Evolutionary conservation across 2,329 filamentous ascomycete genomes (phyloP).

Genomic region (Trichoderma lentiforme): DNA sequence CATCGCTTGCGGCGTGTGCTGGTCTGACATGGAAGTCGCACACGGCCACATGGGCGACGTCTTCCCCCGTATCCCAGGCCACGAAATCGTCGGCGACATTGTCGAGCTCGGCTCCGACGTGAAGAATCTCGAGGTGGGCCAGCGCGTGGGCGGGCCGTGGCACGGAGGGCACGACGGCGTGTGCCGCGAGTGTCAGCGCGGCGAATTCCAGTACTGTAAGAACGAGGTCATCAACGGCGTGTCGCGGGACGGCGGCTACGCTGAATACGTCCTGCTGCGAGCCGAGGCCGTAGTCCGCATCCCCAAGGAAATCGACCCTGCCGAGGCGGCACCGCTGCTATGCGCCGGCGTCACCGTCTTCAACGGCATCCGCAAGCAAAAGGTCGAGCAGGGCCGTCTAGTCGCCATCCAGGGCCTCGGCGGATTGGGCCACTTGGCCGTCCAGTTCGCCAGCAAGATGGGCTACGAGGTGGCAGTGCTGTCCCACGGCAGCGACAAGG

Average conservation of each 20-base stretch:
- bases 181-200: conserved; percentile 62
- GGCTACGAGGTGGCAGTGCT: conserved; percentile 70
- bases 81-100: conserved; percentile 66
- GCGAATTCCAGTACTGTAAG: conserved; percentile 66
- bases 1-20: conserved; percentile 69
- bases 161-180: conserved; percentile 54
- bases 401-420: conserved; percentile 67
- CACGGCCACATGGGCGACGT: conserved; percentile 48
- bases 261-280: conserved; percentile 59
- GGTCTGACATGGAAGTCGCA: conserved; percentile 53
- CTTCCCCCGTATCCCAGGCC: conserved; percentile 64
- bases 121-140: conserved; percentile 56
- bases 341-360: conserved; percentile 65
- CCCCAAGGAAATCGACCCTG: conserved; percentile 50
- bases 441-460: conserved; percentile 74
- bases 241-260: conserved; percentile 63
- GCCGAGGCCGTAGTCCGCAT: conserved; percentile 59
- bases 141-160: conserved; percentile 55
- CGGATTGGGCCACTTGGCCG: conserved; percentile 72
- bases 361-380: conserved; percentile 54
- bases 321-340: conserved; percentile 56
- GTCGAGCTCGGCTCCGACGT: conserved; percentile 56
- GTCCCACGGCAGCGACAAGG: conserved; percentile 62
- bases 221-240: conserved; percentile 63
- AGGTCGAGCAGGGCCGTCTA: conserved; percentile 49